Base-by-base conservation (phyloP, 2,329 filamentous ascomycete species). In the Fusarium chuoi region DNA sequence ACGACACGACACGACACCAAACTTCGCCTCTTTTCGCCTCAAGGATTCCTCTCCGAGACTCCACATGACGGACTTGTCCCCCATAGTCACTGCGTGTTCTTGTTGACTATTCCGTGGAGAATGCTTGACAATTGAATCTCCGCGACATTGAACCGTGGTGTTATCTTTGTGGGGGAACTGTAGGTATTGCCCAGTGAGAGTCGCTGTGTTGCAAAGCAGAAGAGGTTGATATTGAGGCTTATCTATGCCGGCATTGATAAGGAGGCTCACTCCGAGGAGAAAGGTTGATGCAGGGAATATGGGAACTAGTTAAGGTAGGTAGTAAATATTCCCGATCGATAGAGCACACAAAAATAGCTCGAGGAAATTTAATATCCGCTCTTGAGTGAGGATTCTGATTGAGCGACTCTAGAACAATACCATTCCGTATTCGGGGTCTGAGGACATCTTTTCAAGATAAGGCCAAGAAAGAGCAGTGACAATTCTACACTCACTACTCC, bases 181-280 rank as follows among this genome's bases (percentile, higher is more conserved):
- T n/a, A 58, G 20, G 20, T 28, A 51, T 36, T 8, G 35, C 57
- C 68, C 72, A 74, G 48, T 75, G 36, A 73, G 36, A 58, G 39
- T 22, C 36, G 36, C 15, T 55, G 48, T 45, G 61, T 70, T 74
- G 65, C 42, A 73, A 71, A 68, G 49, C 26, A 45, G 26, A 38
- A 12, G 44, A 41, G 55, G 42, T 58, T 67, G 33, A 60, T 30
- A 48, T 51, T 70, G 60, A 49, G 70, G 57, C 72, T 75, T 75
- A 75, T 75, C 72, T 69, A 26, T 57, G 28, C n/a, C 49, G 10
- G 36, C 4, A 60, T 61, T 75, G 71, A 61, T 63, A 73, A 75
- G 63, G 38, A 52, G 26, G 39, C 35, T 62, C 48, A 35, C 60
- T 75, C 72, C 73, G 73, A 75, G 73, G 73, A 75, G 67, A 75